Base-by-base conservation (phyloP, 2,329 filamentous ascomycete genomes). In the Paraphoma chrysanthemicola region DNA sequence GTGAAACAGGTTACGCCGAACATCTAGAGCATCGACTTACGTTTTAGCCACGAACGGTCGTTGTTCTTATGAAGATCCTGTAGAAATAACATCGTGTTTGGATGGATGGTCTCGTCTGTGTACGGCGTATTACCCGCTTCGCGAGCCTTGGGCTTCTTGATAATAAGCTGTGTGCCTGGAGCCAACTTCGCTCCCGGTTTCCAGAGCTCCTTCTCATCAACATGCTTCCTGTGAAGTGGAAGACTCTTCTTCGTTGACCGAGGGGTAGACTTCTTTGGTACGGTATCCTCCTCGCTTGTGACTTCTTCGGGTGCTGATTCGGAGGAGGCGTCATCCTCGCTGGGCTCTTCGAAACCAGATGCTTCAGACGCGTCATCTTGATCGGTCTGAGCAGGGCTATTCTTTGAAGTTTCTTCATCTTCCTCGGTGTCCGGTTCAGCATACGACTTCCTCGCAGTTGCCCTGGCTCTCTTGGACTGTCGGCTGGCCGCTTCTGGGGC, bases 51-150 rank as follows among this genome's bases (percentile, higher is more conserved):
- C 69, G 85, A 78, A 42, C 86, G 80, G 53, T 88, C 83, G 66
- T 89, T 89, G 67, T 89, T 86, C 47, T 79, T 74, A 43, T 82
- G 81, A 56, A 89, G 72, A 54, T 88, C 86, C 56, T 79, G 71
- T 56, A 89, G 74, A 64, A 89, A 89, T 6, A 86, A 75, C 71
- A 87, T 75, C 1, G 87, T 89, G 68, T 89, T 88, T 14, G 86
- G 86, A 72, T 89, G 87, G 51, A 89, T 82, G 8, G 79, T 85
- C 39, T 82, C 77, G 60, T 87, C 82, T 43, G 75, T 72, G 71
- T 88, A 89, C 1, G 83, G 82, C 28, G 80, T 82, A n/a, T 82
- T 78, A 14, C 87, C 87, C 23, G 85, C 80, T 33, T 83, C 82
- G 64, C 86, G 79, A n/a, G 86, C 82, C 72, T 87, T 86, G 3